These are phyloP conservation scores for Elaeagnus macrophylla DNA, from an alignment of 306 rosid species.

Conservation along the genomic window DNA sequence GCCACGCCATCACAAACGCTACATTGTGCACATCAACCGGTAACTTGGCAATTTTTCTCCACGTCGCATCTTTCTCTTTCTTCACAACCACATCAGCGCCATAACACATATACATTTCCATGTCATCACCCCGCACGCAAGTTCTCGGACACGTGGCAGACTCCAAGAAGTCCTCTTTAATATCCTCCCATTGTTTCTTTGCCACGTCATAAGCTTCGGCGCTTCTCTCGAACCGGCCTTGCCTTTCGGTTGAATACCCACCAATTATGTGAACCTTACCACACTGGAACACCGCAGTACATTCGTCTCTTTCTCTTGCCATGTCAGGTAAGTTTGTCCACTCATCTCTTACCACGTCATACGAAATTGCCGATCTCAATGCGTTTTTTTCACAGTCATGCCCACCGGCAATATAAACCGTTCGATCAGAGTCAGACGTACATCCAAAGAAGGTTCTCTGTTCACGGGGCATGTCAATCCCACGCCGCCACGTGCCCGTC, in stretches of 20 bases:
- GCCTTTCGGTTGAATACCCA: conserved; percentile 58
- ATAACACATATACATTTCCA: conserved; percentile 23
- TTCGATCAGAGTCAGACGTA: conserved; percentile 26
- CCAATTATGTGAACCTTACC: conserved; percentile 37
- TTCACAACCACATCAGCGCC: conserved; percentile 21
- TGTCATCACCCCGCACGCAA: conserved; percentile 17
- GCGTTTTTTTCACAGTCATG: conserved; percentile 62
- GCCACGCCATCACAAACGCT: conserved; percentile 29
- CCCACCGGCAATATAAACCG: conserved; percentile 53
- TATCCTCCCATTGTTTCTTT: conserved; percentile 35
- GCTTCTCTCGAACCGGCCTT: conserved; percentile 50
- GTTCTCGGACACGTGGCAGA: conserved; percentile 47
- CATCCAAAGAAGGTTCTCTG: conserved; percentile 54
- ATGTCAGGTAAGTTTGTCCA: conserved; percentile 49
- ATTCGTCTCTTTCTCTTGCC: conserved; percentile 61
- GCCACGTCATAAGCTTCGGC: conserved; percentile 41
- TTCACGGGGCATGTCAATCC: conserved; percentile 56
- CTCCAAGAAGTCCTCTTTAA: conserved; percentile 28
- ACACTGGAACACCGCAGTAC: conserved; percentile 35
- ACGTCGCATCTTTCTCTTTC: conserved; percentile 8
- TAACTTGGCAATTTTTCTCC: conserved; percentile 31
- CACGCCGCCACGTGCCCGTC: conserved; percentile 49
- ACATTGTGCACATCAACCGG: conserved; percentile 37
- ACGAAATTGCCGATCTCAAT: conserved; percentile 39
- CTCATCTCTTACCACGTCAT: conserved; percentile 38